A percentile compares a stretch with the other conserved stretches of the same genome.
These are phyloP conservation scores for Platanthera guangdongensis DNA, from an alignment of 106 monocot species.

Conservation along the genomic window DNA sequence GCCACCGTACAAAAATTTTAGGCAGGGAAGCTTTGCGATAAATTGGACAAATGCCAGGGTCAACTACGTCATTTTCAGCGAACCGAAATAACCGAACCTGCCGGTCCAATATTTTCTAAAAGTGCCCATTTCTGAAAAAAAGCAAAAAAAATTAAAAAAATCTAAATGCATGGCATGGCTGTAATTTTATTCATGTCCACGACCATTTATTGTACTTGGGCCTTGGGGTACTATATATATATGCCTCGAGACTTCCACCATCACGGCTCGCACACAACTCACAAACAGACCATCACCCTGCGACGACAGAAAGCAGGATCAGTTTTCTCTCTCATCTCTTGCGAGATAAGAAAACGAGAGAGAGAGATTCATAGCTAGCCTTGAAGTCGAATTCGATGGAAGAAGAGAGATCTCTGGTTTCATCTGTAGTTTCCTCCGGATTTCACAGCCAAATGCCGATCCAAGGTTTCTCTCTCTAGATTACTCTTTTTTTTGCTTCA, in stretches of 20 bases:
- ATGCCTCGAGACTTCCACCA: neutral
- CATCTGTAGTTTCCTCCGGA: neutral
- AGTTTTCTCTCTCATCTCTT: neutral
- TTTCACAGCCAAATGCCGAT: neutral
- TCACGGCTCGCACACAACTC: neutral
- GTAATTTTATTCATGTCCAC: neutral
- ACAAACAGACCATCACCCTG: neutral
- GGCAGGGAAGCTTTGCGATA: neutral
- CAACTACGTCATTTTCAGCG: neutral
- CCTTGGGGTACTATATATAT: neutral
- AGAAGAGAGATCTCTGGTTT: conserved; percentile 1
- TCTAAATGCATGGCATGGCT: neutral
- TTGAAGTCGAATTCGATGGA: neutral
- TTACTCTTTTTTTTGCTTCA: neutral
- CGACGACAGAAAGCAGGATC: neutral
- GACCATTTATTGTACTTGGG: neutral
- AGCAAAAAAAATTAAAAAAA: too few species aligned
- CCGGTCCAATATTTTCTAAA: too few species aligned
- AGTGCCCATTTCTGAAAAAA: too few species aligned
- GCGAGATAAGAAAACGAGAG: neutral
- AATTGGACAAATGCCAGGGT: neutral
- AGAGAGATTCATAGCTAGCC: neutral
- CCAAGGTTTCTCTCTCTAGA: conserved; percentile 3
- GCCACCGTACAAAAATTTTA: too few species aligned
- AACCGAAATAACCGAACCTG: neutral